These are phyloP conservation scores for Holtermanniella nyarrowii DNA, from an alignment of 768 basidiomycete species.

Conservation along the genomic window DNA sequence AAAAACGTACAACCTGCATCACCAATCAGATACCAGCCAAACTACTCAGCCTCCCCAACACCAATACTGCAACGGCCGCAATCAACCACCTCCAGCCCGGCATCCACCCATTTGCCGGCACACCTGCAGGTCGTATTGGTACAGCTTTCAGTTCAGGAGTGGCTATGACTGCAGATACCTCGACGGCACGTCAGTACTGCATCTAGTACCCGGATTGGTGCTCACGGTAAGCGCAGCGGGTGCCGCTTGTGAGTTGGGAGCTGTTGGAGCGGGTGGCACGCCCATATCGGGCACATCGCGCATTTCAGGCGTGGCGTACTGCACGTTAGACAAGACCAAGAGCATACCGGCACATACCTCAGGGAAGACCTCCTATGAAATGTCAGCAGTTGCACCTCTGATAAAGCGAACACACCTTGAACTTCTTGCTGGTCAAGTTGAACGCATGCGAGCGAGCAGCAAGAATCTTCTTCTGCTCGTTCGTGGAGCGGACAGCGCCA, in stretches of 20 bases:
- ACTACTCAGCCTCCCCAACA: constrained; percentile 30
- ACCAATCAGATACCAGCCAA: constrained; percentile 9
- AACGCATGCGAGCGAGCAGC: constrained; percentile 72
- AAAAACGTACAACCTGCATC: not conserved
- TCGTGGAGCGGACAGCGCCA: constrained; percentile 71
- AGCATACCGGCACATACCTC: constrained; percentile 60
- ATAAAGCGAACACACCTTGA: constrained; percentile 44
- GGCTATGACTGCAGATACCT: constrained; percentile 13
- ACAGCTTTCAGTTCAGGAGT: constrained; percentile 1
- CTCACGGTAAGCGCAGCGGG: constrained; percentile 4
- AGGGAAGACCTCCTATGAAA: constrained; percentile 61
- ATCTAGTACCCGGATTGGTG: not conserved
- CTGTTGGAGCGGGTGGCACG: constrained; percentile 22
- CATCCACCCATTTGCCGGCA: constrained; percentile 15
- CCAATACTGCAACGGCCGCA: constrained; percentile 28
- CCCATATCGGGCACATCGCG: constrained; percentile 90
- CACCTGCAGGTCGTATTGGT: not conserved
- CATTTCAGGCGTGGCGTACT: constrained; percentile 61
- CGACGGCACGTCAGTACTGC: constrained; percentile 4
- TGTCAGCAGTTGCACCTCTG: not conserved
- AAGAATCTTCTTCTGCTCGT: constrained; percentile 64
- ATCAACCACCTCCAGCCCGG: constrained; percentile 31
- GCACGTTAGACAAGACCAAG: constrained; percentile 2
- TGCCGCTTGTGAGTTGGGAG: constrained; percentile 16
- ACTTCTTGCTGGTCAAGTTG: constrained; percentile 70